Evolutionary conservation across 768 basidiomycete genomes (phyloP).

Genomic region (Phylloporus sp.): DNA sequence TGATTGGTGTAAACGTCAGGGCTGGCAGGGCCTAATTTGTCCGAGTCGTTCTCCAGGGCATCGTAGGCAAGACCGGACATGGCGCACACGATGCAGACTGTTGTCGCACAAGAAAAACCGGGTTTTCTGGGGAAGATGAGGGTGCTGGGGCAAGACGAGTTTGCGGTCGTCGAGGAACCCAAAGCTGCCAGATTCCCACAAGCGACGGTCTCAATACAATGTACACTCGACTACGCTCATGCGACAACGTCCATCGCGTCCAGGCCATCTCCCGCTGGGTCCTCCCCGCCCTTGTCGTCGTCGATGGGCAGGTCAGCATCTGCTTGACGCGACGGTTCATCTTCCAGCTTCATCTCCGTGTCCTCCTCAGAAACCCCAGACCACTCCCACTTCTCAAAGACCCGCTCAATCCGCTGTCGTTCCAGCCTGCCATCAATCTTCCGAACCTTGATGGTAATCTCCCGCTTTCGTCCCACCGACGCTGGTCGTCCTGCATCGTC

Average conservation of each 20-base stretch:
- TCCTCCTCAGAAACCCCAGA: constrained; percentile 16
- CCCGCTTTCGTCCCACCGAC: constrained; percentile 41
- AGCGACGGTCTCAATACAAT: background rate
- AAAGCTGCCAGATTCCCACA: constrained; percentile 1
- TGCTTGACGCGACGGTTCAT: constrained; percentile 3
- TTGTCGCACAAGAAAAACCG: background rate
- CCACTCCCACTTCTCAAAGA: constrained; percentile 69
- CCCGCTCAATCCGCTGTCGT: constrained; percentile 67
- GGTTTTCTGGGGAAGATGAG: background rate
- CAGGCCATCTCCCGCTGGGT: constrained; percentile 2
- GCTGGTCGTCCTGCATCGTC: constrained; percentile 34
- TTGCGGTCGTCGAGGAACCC: background rate
- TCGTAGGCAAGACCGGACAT: constrained; percentile 34
- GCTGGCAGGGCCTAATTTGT: constrained; percentile 6
- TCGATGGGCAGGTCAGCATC: constrained; percentile 4
- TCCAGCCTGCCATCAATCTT: constrained; percentile 56
- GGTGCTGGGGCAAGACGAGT: background rate
- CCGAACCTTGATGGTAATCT: constrained; percentile 56
- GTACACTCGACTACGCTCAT: background rate
- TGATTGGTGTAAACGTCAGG: constrained; percentile 1
- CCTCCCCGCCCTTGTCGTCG: constrained; percentile 7
- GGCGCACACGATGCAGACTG: background rate
- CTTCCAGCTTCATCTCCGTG: constrained; percentile 31
- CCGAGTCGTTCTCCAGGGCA: constrained; percentile 15
- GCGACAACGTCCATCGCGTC: constrained; percentile 16